phyloP scores from a whole-genome alignment of 768 basidiomycete genomes.

The Kwoniella pini region DNA sequence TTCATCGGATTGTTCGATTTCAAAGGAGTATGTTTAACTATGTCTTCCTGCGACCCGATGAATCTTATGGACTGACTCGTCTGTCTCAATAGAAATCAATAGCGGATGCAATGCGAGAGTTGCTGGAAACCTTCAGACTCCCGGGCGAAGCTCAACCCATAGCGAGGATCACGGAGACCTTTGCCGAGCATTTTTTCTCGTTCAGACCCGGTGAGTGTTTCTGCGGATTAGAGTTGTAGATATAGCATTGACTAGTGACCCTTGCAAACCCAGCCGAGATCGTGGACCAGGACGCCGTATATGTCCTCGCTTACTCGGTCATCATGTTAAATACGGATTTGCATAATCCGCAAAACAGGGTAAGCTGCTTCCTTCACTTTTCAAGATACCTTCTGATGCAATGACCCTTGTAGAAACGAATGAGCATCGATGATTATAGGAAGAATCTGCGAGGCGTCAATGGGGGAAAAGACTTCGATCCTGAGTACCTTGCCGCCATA shows the following conservation, averaged over 20 bases:
- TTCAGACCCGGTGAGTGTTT: slow-evolving; percentile 72
- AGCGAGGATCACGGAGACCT: slow-evolving; percentile 86
- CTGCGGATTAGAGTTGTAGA: neutral
- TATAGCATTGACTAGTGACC: too few relatives aligned
- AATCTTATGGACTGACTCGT: neutral
- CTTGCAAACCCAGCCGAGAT: slow-evolving; percentile 83
- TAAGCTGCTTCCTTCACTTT: slow-evolving; percentile 54
- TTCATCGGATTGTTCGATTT: slow-evolving; percentile 91
- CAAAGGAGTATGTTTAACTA: slow-evolving; percentile 65
- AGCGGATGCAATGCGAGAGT: slow-evolving; percentile 92
- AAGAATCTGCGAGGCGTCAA: slow-evolving; percentile 92
- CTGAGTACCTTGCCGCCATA: slow-evolving; percentile 81
- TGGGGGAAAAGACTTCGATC: slow-evolving; percentile 74
- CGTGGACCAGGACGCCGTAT: slow-evolving; percentile 86
- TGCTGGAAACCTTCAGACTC: slow-evolving; percentile 88
- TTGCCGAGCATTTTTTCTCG: slow-evolving; percentile 87
- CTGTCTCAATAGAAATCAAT: slow-evolving; percentile 71
- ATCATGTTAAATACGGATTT: slow-evolving; percentile 98
- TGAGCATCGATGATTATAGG: slow-evolving; percentile 93
- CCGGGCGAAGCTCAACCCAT: slow-evolving; percentile 97
- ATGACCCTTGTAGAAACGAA: slow-evolving; percentile 77
- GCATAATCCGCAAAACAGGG: slow-evolving; percentile 90
- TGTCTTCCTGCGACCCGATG: neutral
- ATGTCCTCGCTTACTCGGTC: slow-evolving; percentile 90
- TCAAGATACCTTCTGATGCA: too few relatives aligned